A percentile compares a stretch with the other conserved stretches of the same genome.
Conservation (phyloP, 768 basidiomycete species). For the Stropharia rugosoannulata region DNA sequence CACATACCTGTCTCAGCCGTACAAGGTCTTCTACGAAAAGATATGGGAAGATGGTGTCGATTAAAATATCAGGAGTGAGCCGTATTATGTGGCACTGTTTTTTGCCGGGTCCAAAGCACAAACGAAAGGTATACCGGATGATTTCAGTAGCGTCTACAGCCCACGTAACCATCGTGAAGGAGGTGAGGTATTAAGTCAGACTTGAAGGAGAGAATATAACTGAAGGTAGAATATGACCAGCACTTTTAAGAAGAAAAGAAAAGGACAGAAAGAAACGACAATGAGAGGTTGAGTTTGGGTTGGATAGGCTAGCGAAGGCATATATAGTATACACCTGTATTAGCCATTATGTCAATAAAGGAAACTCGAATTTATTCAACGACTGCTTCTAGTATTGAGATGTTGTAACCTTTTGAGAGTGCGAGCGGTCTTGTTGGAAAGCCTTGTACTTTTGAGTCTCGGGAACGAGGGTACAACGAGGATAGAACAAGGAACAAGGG, state of each 20-base stretch:
- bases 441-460: conserved; percentile 3
- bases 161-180: conserved; percentile 1
- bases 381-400: too few relatives aligned
- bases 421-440: too few relatives aligned
- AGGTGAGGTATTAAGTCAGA: not conserved
- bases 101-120: conserved; percentile 5
- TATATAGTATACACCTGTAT: not conserved
- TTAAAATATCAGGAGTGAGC: conserved; percentile 38
- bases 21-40: conserved; percentile 47
- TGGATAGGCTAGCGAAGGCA: not conserved
- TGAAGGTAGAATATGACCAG: conserved; percentile 9
- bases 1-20: conserved; percentile 40
- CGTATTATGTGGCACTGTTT: conserved; percentile 20
- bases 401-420: too few relatives aligned
- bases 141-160: not conserved
- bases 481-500: too few relatives aligned
- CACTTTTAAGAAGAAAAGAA: conserved; percentile 8
- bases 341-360: conserved; percentile 4
- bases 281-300: too few relatives aligned
- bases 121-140: conserved; percentile 5
- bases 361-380: not conserved
- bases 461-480: not conserved
- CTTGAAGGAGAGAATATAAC: not conserved
- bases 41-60: conserved; percentile 42
- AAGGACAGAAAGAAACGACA: not conserved